Evolutionary conservation across 2,329 filamentous ascomycete species (phyloP), one percentile per base, ranked within the genome.

Genomic region (Aschersonia sp.): DNA sequence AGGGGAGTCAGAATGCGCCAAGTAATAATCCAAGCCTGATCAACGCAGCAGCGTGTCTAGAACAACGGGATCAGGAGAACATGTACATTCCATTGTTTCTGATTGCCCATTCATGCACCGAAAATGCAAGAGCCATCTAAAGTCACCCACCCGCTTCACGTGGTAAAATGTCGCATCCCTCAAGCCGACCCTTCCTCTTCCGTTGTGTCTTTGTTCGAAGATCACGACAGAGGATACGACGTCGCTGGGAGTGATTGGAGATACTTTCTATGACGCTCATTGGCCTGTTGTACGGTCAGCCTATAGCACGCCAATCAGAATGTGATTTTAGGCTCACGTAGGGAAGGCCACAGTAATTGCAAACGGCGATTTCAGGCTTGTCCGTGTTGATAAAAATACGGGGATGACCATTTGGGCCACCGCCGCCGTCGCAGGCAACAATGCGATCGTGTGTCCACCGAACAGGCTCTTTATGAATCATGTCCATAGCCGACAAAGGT

Each of bases 351-450:
- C 92, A 98, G 72, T 98, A 98, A 60, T 77, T 83, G 74, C 92
- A 98, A 63, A 73, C 73, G 66, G 79, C 79, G 59, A 98, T 95
- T 72, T 97, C 82, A 42, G 92, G 86, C 75, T 95, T 97, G 69
- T 98, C 92, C 55, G 85, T 83, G 70, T 98, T 98, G 77, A 98
- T 98, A 66, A 88, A 98, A 68, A 98, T 84, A 60, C 79, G 79
- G 45, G 92, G 92, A 66, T 98, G 92, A 42, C 92, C 92, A 48
- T 86, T 71, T 32, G 89, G 83, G 43, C 90, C 92, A 55, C 89
- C 89, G 50, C 90, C 92, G 49, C 92, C 92, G 59, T 97, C 89
- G 63, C 92, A 98, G 43, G 81, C 81, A 46, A 94, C 90, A 45
- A 85, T 67, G 51, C 81, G 78, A 53, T 86, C 77, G 62, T 95